Percentiles rank a stretch among this genome's conserved stretches.
These are phyloP conservation scores for Rubia yunnanensis DNA, from an alignment of 257 asterid genomes.

Conservation along the genomic window DNA sequence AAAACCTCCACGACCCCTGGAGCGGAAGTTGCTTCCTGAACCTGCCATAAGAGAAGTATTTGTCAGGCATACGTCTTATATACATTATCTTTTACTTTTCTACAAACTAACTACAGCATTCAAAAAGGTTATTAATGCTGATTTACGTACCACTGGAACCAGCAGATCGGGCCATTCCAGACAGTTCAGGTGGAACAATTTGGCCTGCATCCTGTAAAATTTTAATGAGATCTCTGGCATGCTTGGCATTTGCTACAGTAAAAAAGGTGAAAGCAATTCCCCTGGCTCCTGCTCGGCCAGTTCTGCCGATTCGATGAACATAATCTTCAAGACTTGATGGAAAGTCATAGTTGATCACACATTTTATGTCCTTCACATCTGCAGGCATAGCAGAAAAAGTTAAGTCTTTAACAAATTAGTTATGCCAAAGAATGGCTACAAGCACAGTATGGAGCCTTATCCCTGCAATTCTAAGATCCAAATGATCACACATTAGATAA, in stretches of 20 bases:
- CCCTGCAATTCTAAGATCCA: constrained; percentile 82
- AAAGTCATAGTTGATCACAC: constrained; percentile 87
- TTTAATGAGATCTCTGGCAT: constrained; percentile 73
- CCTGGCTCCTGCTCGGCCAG: constrained; percentile 98
- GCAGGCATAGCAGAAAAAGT: constrained; percentile 16
- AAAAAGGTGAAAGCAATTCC: constrained; percentile 94
- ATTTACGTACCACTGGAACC: constrained; percentile 43
- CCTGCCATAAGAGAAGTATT: constrained; percentile 16
- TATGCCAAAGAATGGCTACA: constrained; percentile 1
- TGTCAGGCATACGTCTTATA: background rate
- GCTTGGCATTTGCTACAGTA: constrained; percentile 92
- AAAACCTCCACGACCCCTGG: constrained; percentile 73
- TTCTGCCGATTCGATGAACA: constrained; percentile 95
- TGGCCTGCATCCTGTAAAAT: constrained; percentile 93
- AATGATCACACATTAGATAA: constrained; percentile 47
- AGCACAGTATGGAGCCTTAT: constrained; percentile 55
- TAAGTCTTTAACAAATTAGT: constrained; percentile 14
- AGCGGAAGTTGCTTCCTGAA: constrained; percentile 60
- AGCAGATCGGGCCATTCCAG: constrained; percentile 67
- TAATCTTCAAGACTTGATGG: constrained; percentile 98
- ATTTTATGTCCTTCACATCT: constrained; percentile 98
- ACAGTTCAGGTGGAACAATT: constrained; percentile 79
- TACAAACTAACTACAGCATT: no score
- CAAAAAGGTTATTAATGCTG: no score
- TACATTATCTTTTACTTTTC: no score